Percentiles rank a stretch among this genome's conserved stretches.
Conservation (phyloP, 2,329 filamentous ascomycete species). For the Metarhizium anisopliae region DNA sequence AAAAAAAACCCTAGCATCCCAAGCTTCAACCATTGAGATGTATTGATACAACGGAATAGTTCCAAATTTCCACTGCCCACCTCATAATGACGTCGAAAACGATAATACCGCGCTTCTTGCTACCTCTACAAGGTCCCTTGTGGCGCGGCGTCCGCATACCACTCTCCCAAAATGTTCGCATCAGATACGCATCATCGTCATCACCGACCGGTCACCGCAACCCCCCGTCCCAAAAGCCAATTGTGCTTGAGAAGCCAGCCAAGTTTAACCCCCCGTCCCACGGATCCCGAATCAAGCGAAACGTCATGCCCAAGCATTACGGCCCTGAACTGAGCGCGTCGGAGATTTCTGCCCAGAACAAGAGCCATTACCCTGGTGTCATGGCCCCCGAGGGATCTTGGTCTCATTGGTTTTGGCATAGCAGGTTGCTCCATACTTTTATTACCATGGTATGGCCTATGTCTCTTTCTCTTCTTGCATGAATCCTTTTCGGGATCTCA, state of each 20-base stretch:
- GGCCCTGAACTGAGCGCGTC: constrained; percentile 60
- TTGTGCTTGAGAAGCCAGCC: constrained; percentile 75
- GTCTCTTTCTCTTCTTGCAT: background rate
- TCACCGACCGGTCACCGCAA: constrained; percentile 11
- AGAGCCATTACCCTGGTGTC: constrained; percentile 75
- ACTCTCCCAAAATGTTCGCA: constrained; percentile 23
- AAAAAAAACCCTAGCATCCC: background rate
- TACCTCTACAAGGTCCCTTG: constrained; percentile 50
- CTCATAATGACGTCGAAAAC: constrained; percentile 36
- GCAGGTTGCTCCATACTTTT: constrained; percentile 63
- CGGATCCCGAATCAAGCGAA: constrained; percentile 55
- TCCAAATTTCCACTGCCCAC: background rate
- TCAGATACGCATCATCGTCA: constrained; percentile 25
- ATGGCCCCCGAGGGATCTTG: constrained; percentile 78
- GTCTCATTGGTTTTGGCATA: constrained; percentile 77
- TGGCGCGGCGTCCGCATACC: constrained; percentile 38
- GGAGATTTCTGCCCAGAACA: constrained; percentile 57
- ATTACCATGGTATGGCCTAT: constrained; percentile 66
- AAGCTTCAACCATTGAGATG: background rate
- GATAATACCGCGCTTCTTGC: constrained; percentile 58
- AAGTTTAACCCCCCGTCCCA: constrained; percentile 92
- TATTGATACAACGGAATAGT: background rate
- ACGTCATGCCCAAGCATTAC: constrained; percentile 55
- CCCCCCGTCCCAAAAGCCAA: constrained; percentile 39
- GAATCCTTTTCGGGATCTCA: no score